These are phyloP conservation scores for Vachellia collinsii DNA, from an alignment of 306 rosid species.

Conservation along the genomic window DNA sequence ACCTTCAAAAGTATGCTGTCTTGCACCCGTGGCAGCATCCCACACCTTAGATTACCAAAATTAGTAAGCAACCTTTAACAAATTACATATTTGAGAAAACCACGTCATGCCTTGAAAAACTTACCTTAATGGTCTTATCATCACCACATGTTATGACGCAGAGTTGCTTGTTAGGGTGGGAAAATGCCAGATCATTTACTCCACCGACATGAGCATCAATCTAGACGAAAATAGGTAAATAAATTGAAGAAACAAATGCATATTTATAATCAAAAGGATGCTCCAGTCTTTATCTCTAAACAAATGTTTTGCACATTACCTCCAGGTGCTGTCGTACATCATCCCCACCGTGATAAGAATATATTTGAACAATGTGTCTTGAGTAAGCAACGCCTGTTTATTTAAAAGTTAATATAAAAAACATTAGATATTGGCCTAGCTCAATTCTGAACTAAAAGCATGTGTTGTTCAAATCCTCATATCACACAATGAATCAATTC, in stretches of 20 bases:
- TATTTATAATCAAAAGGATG: constrained; percentile 1
- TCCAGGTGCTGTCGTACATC: constrained; percentile 74
- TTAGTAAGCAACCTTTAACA: constrained; percentile 34
- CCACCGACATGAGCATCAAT: constrained; percentile 92
- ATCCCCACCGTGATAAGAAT: constrained; percentile 67
- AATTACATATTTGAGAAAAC: constrained; percentile 33
- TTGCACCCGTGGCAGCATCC: constrained; percentile 89
- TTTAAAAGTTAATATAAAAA: background rate
- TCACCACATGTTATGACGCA: constrained; percentile 90
- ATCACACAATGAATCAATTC: constrained; percentile 29
- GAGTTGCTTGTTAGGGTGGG: constrained; percentile 83
- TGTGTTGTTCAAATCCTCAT: constrained; percentile 1
- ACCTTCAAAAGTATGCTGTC: constrained; percentile 85
- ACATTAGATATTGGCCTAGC: constrained; percentile 11
- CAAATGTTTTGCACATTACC: constrained; percentile 49
- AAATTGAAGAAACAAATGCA: background rate
- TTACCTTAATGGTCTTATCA: constrained; percentile 92
- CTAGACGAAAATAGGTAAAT: constrained; percentile 45
- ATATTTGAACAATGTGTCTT: constrained; percentile 84
- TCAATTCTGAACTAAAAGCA: constrained; percentile 16
- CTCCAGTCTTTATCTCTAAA: background rate
- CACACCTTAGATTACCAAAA: constrained; percentile 70
- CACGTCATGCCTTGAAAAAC: constrained; percentile 37
- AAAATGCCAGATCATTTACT: constrained; percentile 82
- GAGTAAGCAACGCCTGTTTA: constrained; percentile 86